phyloP scores from a whole-genome alignment of 805 yeast species.

The Wickerhamomyces rabaulensis region DNA sequence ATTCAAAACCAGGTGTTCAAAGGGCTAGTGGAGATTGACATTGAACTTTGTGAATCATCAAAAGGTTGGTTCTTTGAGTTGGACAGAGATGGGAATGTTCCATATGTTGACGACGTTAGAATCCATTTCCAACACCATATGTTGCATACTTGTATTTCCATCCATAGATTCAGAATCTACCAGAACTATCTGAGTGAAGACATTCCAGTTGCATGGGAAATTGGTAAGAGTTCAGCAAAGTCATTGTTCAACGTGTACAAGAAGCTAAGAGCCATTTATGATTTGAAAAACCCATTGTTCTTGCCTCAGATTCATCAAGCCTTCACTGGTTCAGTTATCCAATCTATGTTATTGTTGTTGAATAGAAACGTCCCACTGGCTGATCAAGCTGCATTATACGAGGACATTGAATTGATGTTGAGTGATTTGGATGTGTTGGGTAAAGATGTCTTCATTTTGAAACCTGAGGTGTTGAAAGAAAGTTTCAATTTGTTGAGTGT shows the following conservation, averaged over 20 bases:
- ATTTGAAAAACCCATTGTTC: constrained; percentile 22
- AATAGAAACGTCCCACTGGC: constrained; percentile 13
- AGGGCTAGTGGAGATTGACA: constrained; percentile 24
- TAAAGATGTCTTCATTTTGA: constrained; percentile 20
- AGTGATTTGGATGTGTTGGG: constrained; percentile 21
- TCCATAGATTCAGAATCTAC: constrained; percentile 26
- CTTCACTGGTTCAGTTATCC: constrained; percentile 28
- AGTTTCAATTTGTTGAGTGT: constrained; percentile 23
- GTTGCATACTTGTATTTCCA: constrained; percentile 27
- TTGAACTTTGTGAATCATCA: constrained; percentile 19
- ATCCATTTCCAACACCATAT: constrained; percentile 27
- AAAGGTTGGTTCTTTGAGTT: constrained; percentile 24
- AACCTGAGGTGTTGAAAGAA: constrained; percentile 24
- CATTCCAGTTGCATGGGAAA: constrained; percentile 26
- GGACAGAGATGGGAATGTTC: constrained; percentile 20
- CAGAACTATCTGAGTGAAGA: constrained; percentile 23
- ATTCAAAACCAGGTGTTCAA: constrained; percentile 15
- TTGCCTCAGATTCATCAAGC: constrained; percentile 28
- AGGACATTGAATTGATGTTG: constrained; percentile 24
- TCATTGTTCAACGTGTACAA: constrained; percentile 25
- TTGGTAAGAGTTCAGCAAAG: constrained; percentile 21
- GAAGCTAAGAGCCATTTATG: constrained; percentile 19
- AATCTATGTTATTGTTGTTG: constrained; percentile 26
- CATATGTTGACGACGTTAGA: constrained; percentile 18
- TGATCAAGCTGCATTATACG: constrained; percentile 19